These are phyloP conservation scores for Neohortaea acidophila DNA, from an alignment of 495 filamentous ascomycete genomes.

Conservation along the genomic window DNA sequence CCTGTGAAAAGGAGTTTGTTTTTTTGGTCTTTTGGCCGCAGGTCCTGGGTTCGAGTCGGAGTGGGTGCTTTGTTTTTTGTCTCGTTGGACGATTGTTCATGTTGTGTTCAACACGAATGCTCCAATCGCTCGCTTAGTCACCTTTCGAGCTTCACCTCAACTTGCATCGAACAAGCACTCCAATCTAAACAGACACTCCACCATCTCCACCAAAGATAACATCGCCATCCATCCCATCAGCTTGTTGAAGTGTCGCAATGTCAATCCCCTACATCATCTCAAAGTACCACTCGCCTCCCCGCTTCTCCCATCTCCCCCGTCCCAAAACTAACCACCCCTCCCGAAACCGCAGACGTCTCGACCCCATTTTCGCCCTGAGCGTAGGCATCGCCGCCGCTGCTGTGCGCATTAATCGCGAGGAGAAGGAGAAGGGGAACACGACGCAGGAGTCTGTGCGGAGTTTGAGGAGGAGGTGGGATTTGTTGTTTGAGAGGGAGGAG, in stretches of 20 bases:
- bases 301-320: not conserved
- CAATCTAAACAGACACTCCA: too few relatives aligned
- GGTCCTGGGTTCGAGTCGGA: too few relatives aligned
- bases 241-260: conserved; percentile 4
- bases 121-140: too few relatives aligned
- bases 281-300: conserved; percentile 10
- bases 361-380: conserved; percentile 73
- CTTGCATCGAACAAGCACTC: too few relatives aligned
- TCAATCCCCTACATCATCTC: conserved; percentile 21
- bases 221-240: not conserved
- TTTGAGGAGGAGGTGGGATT: conserved; percentile 25
- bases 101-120: too few relatives aligned
- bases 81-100: too few relatives aligned
- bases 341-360: conserved; percentile 40
- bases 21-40: too few relatives aligned
- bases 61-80: too few relatives aligned
- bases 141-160: too few relatives aligned
- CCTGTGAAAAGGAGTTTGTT: too few relatives aligned
- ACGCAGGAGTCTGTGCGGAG: conserved; percentile 37
- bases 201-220: too few relatives aligned
- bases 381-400: conserved; percentile 55
- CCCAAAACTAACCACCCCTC: not conserved
- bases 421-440: conserved; percentile 49
- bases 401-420: conserved; percentile 68
- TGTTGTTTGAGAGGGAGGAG: conserved; percentile 20